Evolutionary conservation across 257 asterid species (phyloP).

Genomic region (Euphrasia confusa): DNA sequence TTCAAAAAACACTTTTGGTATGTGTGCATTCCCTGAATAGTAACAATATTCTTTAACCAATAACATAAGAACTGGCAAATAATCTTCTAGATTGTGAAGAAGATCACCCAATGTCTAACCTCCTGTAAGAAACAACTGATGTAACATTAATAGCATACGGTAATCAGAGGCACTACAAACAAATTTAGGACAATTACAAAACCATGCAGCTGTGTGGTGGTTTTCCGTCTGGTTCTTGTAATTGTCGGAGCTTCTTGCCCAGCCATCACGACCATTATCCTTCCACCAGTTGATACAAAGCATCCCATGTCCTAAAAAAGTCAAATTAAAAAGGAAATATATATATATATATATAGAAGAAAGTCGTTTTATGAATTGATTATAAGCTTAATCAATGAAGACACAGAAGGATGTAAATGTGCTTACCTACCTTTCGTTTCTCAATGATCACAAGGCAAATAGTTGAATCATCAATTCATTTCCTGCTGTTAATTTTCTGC

Average conservation of each 20-base stretch:
- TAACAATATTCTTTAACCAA: constrained; percentile 35
- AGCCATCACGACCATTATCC: constrained; percentile 92
- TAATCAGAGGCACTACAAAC: background rate
- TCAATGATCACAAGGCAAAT: too few relatives aligned
- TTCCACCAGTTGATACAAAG: constrained; percentile 71
- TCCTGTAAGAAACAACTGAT: constrained; percentile 56
- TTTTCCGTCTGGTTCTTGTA: constrained; percentile 81
- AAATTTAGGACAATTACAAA: constrained; percentile 18
- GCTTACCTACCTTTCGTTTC: constrained; percentile 21
- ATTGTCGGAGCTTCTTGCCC: constrained; percentile 91
- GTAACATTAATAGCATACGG: constrained; percentile 30
- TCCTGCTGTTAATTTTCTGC: too few relatives aligned
- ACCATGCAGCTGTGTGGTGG: constrained; percentile 84
- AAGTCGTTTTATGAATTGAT: background rate
- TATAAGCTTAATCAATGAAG: constrained; percentile 41
- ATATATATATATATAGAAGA: too few relatives aligned
- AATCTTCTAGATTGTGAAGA: constrained; percentile 86
- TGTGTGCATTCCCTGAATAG: too few relatives aligned
- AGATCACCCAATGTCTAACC: constrained; percentile 93
- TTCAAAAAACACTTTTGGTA: too few relatives aligned
- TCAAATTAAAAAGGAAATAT: too few relatives aligned
- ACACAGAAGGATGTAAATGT: constrained; percentile 32
- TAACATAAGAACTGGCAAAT: constrained; percentile 88
- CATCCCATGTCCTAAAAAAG: constrained; percentile 71
- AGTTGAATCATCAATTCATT: too few relatives aligned